phyloP scores from a whole-genome alignment of 1,139 yeast species.

The Candida buenavistaensis region DNA sequence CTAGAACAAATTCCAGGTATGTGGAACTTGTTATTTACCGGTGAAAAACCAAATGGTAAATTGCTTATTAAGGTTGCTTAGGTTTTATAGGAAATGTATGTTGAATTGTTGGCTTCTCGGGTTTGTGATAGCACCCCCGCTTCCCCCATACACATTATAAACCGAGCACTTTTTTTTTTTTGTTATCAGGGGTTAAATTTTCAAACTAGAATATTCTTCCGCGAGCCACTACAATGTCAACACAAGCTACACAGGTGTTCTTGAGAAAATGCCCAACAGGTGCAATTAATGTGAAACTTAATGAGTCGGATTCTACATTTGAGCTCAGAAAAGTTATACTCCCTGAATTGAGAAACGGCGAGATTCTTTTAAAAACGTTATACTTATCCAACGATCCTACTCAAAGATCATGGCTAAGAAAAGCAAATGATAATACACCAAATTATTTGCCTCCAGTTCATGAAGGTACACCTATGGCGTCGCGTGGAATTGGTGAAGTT shows the following conservation, averaged over 20 bases:
- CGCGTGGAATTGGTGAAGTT: conserved; percentile 52
- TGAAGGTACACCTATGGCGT: conserved; percentile 49
- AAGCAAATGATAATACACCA: conserved; percentile 37
- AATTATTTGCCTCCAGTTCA: conserved; percentile 49
- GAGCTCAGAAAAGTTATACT: conserved; percentile 15
- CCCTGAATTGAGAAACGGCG: conserved; percentile 35
- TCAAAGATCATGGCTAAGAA: conserved; percentile 61
- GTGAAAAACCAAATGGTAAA: conserved; percentile 35
- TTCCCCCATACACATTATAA: too few relatives aligned
- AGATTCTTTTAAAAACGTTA: conserved; percentile 47
- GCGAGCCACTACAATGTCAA: too few relatives aligned
- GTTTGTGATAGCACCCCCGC: too few relatives aligned
- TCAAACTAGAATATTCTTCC: too few relatives aligned
- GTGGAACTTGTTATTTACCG: conserved; percentile 31
- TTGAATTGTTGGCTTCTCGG: too few relatives aligned
- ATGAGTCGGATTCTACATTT: conserved; percentile 23
- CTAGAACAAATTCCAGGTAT: conserved; percentile 28
- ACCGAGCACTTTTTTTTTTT: too few relatives aligned
- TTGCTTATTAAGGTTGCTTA: conserved; percentile 34
- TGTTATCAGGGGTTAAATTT: too few relatives aligned
- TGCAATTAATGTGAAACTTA: conserved; percentile 18
- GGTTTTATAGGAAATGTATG: too few relatives aligned
- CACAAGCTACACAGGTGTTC: conserved; percentile 13
- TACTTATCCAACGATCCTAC: conserved; percentile 68
- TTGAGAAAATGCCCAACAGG: conserved; percentile 19